Conservation (phyloP, 2,329 filamentous ascomycete species). For the Phoma sp. region DNA sequence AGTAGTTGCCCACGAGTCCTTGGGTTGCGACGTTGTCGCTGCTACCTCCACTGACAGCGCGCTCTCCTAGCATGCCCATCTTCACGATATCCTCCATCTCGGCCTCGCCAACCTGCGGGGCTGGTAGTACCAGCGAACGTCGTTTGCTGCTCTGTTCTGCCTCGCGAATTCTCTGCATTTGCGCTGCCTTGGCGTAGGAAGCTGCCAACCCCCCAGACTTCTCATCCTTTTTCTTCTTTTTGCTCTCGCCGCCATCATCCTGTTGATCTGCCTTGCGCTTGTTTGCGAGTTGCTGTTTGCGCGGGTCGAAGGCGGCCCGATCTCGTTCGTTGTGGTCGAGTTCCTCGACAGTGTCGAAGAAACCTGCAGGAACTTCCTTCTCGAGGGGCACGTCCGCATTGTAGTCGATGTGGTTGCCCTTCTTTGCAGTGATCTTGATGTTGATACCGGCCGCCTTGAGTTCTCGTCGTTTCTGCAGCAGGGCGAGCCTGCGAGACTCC, state of each 20-base stretch:
- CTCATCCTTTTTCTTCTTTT: slow-evolving; percentile 89
- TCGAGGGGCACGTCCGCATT: slow-evolving; percentile 99
- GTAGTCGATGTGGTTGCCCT: slow-evolving; percentile 98
- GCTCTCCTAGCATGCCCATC: slow-evolving; percentile 93
- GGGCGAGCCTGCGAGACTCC: slow-evolving; percentile 86
- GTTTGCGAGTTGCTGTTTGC: slow-evolving; percentile 86
- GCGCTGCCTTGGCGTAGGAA: slow-evolving; percentile 89
- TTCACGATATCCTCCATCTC: slow-evolving; percentile 98
- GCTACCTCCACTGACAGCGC: slow-evolving; percentile 76
- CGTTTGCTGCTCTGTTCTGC: slow-evolving; percentile 97
- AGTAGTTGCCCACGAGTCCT: slow-evolving; percentile 86
- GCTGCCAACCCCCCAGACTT: slow-evolving; percentile 74
- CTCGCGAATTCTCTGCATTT: slow-evolving; percentile 92
- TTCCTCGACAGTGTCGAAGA: slow-evolving; percentile 92
- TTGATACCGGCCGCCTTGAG: slow-evolving; percentile 98
- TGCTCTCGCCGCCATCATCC: slow-evolving; percentile 78
- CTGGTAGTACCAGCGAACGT: slow-evolving; percentile 78
- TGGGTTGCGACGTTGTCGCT: slow-evolving; percentile 86
- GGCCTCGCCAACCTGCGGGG: slow-evolving; percentile 88
- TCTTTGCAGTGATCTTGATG: slow-evolving; percentile 89
- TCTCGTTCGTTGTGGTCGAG: slow-evolving; percentile 80
- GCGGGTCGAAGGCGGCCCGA: slow-evolving; percentile 84
- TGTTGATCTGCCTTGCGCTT: slow-evolving; percentile 93
- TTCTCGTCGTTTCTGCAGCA: slow-evolving; percentile 92
- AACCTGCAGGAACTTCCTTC: slow-evolving; percentile 84